Percentiles rank a stretch among this genome's conserved stretches.
These are phyloP conservation scores for Ocimum tenuiflorum DNA, from an alignment of 257 asterid genomes.

Conservation along the genomic window DNA sequence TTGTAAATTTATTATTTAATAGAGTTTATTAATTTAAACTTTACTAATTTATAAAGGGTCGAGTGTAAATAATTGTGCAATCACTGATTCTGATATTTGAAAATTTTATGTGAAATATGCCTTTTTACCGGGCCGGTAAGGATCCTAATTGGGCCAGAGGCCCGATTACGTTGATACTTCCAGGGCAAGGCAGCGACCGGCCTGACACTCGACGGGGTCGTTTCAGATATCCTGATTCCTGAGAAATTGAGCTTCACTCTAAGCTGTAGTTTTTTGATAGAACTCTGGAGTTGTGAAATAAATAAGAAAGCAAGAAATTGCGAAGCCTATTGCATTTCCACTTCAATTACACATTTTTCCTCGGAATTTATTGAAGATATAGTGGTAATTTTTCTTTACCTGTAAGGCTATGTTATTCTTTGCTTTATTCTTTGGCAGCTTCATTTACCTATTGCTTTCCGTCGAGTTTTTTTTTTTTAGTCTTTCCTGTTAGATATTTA, in stretches of 20 bases:
- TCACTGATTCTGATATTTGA: no score
- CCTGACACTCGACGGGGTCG: constrained; percentile 1
- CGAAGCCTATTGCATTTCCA: neutral
- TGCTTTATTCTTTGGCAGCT: constrained; percentile 23
- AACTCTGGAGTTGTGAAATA: neutral
- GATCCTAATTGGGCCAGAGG: no score
- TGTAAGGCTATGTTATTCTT: constrained; percentile 22
- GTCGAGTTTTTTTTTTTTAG: constrained; percentile 12
- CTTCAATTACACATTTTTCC: constrained; percentile 10
- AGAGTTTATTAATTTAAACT: no score
- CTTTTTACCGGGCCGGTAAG: no score
- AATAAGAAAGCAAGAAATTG: constrained; percentile 1
- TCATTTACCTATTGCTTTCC: constrained; percentile 10
- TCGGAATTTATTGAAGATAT: neutral
- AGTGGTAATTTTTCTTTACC: constrained; percentile 37
- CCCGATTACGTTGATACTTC: no score
- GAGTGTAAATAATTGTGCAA: no score
- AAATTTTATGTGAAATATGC: no score
- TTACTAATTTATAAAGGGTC: no score
- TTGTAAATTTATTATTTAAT: no score
- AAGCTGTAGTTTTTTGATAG: neutral
- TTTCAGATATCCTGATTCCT: neutral
- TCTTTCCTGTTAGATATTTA: neutral
- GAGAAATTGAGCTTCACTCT: neutral
- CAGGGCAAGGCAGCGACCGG: no score